Conservation (phyloP, 2,329 filamentous ascomycete species). For the Sporothrix dimorphospora region DNA sequence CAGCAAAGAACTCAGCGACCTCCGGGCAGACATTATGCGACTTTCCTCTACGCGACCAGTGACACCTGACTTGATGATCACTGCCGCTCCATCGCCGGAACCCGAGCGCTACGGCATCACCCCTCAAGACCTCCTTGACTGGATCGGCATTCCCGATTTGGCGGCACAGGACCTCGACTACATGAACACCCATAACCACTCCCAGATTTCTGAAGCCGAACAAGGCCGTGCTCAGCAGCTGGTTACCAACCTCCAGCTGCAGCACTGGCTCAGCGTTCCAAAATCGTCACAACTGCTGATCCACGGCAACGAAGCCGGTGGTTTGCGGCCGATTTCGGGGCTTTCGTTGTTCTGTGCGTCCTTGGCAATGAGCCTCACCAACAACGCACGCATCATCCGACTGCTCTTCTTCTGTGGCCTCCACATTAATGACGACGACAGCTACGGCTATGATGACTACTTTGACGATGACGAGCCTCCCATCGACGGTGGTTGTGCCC, state of each 20-base stretch:
- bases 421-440: not conserved
- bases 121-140: not conserved
- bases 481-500: not conserved
- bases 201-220: not conserved
- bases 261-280: not conserved
- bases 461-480: not conserved
- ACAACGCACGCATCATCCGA: not conserved
- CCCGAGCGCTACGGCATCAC: not conserved
- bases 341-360: constrained; percentile 12
- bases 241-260: not conserved
- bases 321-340: not conserved
- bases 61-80: not conserved
- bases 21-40: too few species aligned
- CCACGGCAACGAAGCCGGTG: not conserved
- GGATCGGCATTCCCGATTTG: constrained; percentile 1
- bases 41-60: not conserved
- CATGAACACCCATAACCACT: not conserved
- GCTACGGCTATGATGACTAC: too few species aligned
- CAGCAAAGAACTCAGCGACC: too few species aligned
- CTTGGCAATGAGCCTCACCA: not conserved
- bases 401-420: constrained; percentile 12
- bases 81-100: too few species aligned
- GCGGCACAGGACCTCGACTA: not conserved
- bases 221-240: constrained; percentile 7
- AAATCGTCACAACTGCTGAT: constrained; percentile 3